Evolutionary conservation across 257 asterid genomes (phyloP).

Genomic region (Eustoma russellianum): DNA sequence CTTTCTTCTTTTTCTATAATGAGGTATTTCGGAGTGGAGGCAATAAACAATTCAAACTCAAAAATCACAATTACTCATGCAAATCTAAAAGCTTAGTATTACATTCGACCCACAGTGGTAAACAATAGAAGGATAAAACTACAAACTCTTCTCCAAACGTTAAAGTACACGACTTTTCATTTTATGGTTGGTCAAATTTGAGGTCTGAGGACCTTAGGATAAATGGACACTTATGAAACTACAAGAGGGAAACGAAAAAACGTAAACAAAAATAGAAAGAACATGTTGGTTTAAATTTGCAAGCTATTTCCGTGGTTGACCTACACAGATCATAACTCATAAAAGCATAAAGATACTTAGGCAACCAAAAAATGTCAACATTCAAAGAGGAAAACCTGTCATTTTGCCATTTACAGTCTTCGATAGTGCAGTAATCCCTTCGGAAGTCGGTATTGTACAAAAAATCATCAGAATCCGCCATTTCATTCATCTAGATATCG

Average conservation of each 20-base stretch:
- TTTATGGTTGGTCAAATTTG: no score
- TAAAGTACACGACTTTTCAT: no score
- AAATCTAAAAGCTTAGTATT: no score
- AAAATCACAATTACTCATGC: no score
- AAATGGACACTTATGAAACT: neutral
- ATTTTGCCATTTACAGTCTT: conserved; percentile 30
- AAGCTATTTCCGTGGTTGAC: conserved; percentile 26
- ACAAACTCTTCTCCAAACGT: neutral
- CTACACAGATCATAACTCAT: conserved; percentile 23
- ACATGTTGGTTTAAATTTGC: conserved; percentile 26
- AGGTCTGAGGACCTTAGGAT: neutral
- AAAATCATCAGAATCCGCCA: conserved; percentile 30
- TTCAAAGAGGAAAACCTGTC: conserved; percentile 28
- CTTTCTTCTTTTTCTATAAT: no score
- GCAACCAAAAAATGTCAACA: neutral
- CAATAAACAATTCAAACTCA: no score
- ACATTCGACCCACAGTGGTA: neutral
- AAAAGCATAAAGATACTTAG: neutral
- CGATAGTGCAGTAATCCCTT: conserved; percentile 25
- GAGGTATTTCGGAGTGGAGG: no score
- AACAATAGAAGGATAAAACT: neutral
- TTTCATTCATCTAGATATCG: conserved; percentile 25
- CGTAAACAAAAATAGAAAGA: conserved; percentile 5
- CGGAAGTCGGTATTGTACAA: conserved; percentile 22
- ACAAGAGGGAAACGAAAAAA: neutral